Conservation (phyloP, 1,284 basidiomycete species). For the Melampsora americana region DNA sequence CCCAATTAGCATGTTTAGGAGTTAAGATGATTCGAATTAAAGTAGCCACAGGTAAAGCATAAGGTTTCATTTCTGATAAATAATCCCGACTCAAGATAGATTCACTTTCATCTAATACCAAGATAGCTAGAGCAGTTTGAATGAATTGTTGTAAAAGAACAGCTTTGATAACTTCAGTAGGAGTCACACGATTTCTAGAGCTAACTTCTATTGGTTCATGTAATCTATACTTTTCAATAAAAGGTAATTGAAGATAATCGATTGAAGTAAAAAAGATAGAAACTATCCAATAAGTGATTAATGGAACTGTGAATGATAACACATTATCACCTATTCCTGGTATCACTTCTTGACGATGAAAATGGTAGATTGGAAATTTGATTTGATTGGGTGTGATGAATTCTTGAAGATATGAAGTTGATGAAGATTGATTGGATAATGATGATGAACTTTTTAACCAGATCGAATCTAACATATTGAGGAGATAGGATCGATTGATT, state of each 20-base stretch:
- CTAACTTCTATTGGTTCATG: slow-evolving; percentile 81
- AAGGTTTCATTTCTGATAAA: slow-evolving; percentile 51
- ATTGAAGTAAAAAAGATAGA: slow-evolving; percentile 77
- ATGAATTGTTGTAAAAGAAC: slow-evolving; percentile 80
- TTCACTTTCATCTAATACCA: slow-evolving; percentile 65
- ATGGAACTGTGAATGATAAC: slow-evolving; percentile 70
- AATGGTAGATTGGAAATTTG: slow-evolving; percentile 58
- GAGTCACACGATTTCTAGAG: slow-evolving; percentile 71
- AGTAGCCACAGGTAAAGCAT: slow-evolving; percentile 10
- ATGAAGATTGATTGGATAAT: not conserved
- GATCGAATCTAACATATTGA: not conserved
- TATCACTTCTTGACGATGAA: slow-evolving; percentile 61
- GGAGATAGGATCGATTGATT: not conserved
- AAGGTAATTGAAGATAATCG: slow-evolving; percentile 67
- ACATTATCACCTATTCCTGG: slow-evolving; percentile 68
- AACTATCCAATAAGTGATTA: slow-evolving; percentile 81
- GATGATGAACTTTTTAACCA: not conserved
- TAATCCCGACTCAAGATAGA: slow-evolving; percentile 60
- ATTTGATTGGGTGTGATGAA: slow-evolving; percentile 8
- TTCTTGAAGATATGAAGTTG: not conserved
- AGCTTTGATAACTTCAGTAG: slow-evolving; percentile 68
- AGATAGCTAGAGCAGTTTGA: slow-evolving; percentile 72
- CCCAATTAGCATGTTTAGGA: slow-evolving; percentile 49
- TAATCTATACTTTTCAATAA: slow-evolving; percentile 79
- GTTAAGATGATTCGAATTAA: slow-evolving; percentile 32